Percentiles rank a stretch among this genome's conserved stretches.
These are phyloP conservation scores for Annulohypoxylon stygium DNA, from an alignment of 495 filamentous ascomycete species.

Conservation along the genomic window DNA sequence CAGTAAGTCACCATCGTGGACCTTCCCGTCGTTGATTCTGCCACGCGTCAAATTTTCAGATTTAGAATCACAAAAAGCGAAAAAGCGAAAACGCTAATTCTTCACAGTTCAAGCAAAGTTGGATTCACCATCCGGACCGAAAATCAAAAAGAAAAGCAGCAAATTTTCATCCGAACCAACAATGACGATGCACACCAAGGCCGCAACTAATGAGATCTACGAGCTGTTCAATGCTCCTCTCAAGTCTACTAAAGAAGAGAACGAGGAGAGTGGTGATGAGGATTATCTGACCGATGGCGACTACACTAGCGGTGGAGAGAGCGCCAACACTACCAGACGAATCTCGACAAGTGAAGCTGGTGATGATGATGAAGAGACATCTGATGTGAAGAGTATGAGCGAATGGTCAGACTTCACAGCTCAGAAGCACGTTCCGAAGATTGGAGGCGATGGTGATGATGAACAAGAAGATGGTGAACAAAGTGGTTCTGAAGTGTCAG, in stretches of 20 bases:
- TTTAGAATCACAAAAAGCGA: neutral
- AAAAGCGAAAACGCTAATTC: constrained; percentile 19
- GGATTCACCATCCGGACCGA: constrained; percentile 83
- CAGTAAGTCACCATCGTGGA: constrained; percentile 65
- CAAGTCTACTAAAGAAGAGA: constrained; percentile 61
- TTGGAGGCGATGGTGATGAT: constrained; percentile 53
- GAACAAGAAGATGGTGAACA: constrained; percentile 48
- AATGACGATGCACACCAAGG: constrained; percentile 96
- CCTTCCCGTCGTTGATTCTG: neutral
- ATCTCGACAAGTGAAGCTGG: constrained; percentile 64
- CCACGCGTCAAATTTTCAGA: neutral
- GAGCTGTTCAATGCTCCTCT: constrained; percentile 95
- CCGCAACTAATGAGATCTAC: constrained; percentile 97
- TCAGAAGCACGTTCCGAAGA: constrained; percentile 74
- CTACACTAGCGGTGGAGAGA: constrained; percentile 85
- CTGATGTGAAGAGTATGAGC: constrained; percentile 73
- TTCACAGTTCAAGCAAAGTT: constrained; percentile 87
- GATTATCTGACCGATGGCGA: constrained; percentile 77
- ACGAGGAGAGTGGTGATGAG: constrained; percentile 70
- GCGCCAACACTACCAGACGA: constrained; percentile 77
- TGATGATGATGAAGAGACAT: constrained; percentile 63
- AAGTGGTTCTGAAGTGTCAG: constrained; percentile 36
- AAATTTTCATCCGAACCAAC: constrained; percentile 78
- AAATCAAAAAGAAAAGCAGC: constrained; percentile 71
- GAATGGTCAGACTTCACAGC: constrained; percentile 90